phyloP scores from a whole-genome alignment of 768 basidiomycete species.

The Boletus sensibilis region DNA sequence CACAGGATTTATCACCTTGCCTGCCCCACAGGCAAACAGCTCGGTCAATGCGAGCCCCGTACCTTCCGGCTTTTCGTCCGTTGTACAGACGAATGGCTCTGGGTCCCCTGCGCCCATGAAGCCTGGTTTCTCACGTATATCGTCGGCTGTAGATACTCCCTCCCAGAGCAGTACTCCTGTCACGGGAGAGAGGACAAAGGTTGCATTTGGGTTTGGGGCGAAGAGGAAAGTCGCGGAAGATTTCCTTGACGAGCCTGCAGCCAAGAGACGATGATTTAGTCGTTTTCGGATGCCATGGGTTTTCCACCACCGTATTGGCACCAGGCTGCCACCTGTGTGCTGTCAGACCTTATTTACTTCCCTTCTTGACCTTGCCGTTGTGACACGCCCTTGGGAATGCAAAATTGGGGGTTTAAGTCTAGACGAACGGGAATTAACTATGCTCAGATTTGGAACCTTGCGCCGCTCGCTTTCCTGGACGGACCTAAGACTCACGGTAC shows the following conservation, averaged over 20 bases:
- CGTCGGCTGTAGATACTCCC: constrained; percentile 52
- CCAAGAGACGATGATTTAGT: constrained; percentile 47
- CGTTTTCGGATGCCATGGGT: neutral
- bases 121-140: constrained; percentile 77
- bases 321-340: neutral
- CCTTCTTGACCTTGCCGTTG: neutral
- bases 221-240: constrained; percentile 83
- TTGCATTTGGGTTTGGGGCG: constrained; percentile 71
- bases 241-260: constrained; percentile 59
- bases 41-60: constrained; percentile 42
- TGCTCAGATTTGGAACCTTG: neutral
- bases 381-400: neutral
- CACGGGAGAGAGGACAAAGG: constrained; percentile 65
- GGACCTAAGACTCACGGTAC: neutral
- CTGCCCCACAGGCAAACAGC: constrained; percentile 53
- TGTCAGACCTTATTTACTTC: neutral
- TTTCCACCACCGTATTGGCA: neutral
- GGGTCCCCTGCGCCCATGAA: constrained; percentile 62
- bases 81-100: constrained; percentile 31
- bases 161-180: constrained; percentile 54
- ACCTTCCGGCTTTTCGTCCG: constrained; percentile 38
- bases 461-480: neutral
- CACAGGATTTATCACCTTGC: constrained; percentile 71
- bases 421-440: neutral
- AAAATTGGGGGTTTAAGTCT: neutral